Base-by-base conservation (phyloP, 306 rosid species). In the Quercus wislizeni region DNA sequence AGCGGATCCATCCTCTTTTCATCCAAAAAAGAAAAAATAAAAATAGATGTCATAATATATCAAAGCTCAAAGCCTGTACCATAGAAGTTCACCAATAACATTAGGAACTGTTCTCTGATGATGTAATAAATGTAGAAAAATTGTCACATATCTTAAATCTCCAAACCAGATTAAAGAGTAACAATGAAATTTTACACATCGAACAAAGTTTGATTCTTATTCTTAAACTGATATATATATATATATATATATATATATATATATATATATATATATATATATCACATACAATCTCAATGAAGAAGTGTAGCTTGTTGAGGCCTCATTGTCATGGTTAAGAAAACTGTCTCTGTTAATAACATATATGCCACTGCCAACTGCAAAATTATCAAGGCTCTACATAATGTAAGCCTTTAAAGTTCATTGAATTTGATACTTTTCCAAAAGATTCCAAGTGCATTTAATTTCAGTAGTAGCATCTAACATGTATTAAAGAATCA, bases 1-100 rank as follows among this genome's bases (percentile, higher is more conserved):
- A 61, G 21, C 65, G 30, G 82, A 10, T 73, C 30, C 83, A 49
- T 30, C 74, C 4, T 74, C 90, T 84, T 41, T 41, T 77, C 25
- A 84, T 30, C 11, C 52, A 79, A 61, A 35, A 64, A 56, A 21
- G 20, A 6, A 41, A 41, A 41, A 8, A 41, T 2, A 38, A 38
- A 11, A 41, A 28, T 10, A 6, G 6, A 10, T 28, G 35, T 63
- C 46, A 5, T 15, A 5, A 5, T 21, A 13, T n/a, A 35, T 27
- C 43, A 64, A 30, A 64, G 41, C 7, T 30, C 17, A 21, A 59
- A 59, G 25, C 25, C 12, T 23, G 11, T 17, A 30, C 38, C 41
- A 62, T 15, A 64, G 21, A 30, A 28, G 70, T 28, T 30, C 20
- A 30, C 14, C 18, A 30, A 14, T 30, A 64, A 17, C 65, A 64